Base-by-base conservation (phyloP, 2,329 filamentous ascomycete genomes). In the Sarocladium oryzae region DNA sequence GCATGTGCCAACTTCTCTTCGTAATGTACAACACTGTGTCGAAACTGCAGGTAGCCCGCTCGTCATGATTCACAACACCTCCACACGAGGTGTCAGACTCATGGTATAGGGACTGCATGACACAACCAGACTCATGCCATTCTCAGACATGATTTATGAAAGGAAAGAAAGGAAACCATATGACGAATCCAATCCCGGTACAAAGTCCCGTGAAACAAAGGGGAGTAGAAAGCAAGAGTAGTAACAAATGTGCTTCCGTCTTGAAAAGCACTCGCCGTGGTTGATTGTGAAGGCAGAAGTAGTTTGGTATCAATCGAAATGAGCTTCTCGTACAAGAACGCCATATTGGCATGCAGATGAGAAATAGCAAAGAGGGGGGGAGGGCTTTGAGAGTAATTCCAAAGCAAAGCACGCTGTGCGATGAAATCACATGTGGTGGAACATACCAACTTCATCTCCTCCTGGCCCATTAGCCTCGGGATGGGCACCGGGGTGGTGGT, bases 371-470 rank as follows among this genome's bases (percentile, higher is more conserved):
- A 20, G 26, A 48, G 26, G 43, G 28, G 43, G 6, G 23, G 26
- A 48, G 26, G 43, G 28, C 26, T 3, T 10, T 26, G 10, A 30
- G 7, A 32, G 43, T 8, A 32, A 32, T 48, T 21, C 26, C 43
- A 33, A 33, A 48, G 43, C 43, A 48, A 26, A 32, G 26, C 24
- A 15, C 43, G 43, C 43, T 32, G 11, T 48, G 70, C 73, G 68
- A 72, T 57, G 62, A 62, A 52, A 79, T 89, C 83, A 93, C 85
- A 93, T 89, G 79, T 89, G 86, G 78, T 89, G 86, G 78, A 91
- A 96, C 90, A 95, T 96, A 95, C 90, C 90, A 84, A 90, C 90
- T 82, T 93, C 89, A 65, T 91, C 87, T 71, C 81, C 82, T 69
- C 81, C 78, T 66, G 81, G 80, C 61, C 77, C 76, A 66, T 74